Evolutionary conservation across 441 rosid genomes (phyloP).

Genomic region (Bocquillonia castaneifolia): DNA sequence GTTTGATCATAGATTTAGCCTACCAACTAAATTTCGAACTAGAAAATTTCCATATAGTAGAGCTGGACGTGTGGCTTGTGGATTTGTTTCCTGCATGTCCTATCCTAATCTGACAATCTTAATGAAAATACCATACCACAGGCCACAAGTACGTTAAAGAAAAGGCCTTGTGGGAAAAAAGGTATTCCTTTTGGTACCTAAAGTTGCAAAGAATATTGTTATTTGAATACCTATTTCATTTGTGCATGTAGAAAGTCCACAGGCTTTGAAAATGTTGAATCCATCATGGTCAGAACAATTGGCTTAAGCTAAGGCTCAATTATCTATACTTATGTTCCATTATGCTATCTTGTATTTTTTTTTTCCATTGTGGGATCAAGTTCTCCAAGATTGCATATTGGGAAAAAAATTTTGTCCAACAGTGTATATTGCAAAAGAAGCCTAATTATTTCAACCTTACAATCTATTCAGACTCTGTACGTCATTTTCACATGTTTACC

Average conservation of each 20-base stretch:
- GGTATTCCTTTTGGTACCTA: neutral
- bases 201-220: neutral
- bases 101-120: conserved; percentile 10
- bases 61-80: neutral
- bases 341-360: too few relatives aligned
- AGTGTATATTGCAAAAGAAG: neutral
- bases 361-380: too few relatives aligned
- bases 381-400: too few relatives aligned
- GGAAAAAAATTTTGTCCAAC: too few relatives aligned
- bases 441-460: neutral
- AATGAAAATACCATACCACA: neutral
- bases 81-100: neutral
- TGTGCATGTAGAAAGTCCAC: neutral
- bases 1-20: neutral
- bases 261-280: too few relatives aligned
- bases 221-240: neutral
- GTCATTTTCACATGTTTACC: neutral
- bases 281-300: too few relatives aligned
- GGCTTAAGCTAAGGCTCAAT: too few relatives aligned
- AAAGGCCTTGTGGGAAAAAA: neutral
- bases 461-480: neutral
- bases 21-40: neutral
- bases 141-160: neutral
- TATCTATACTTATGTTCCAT: too few relatives aligned
- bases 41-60: neutral